Evolutionary conservation across 2,329 filamentous ascomycete species (phyloP).

Genomic region (Lachnellula suecica): DNA sequence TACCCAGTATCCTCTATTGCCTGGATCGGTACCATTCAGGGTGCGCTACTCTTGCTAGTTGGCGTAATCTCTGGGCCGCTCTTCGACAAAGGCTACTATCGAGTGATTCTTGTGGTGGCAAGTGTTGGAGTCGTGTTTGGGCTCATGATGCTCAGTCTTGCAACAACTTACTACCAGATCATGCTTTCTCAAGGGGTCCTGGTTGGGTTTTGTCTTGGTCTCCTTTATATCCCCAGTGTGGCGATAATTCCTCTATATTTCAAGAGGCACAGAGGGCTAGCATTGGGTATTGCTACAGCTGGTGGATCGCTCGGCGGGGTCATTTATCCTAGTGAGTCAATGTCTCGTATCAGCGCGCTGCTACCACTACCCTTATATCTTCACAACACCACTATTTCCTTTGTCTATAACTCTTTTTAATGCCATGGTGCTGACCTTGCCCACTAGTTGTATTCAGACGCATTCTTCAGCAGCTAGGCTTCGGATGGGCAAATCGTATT

Average conservation of each 20-base stretch:
- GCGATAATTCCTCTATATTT: slow-evolving; percentile 45
- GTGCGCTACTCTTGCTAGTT: slow-evolving; percentile 46
- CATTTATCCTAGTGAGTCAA: slow-evolving; percentile 58
- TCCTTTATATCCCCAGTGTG: slow-evolving; percentile 15
- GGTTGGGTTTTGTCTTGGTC: slow-evolving; percentile 40
- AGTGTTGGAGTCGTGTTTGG: slow-evolving; percentile 39
- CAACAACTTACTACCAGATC: slow-evolving; percentile 49
- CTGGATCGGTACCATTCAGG: slow-evolving; percentile 58
- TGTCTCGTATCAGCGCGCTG: too few relatives aligned
- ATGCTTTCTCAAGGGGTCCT: slow-evolving; percentile 52
- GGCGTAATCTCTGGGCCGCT: slow-evolving; percentile 60
- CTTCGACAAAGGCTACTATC: slow-evolving; percentile 48
- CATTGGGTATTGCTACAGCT: slow-evolving; percentile 42
- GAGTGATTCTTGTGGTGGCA: slow-evolving; percentile 18
- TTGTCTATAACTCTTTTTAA: not conserved
- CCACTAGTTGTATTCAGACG: slow-evolving; percentile 36
- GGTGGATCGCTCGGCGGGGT: slow-evolving; percentile 47
- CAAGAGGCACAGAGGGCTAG: slow-evolving; percentile 40
- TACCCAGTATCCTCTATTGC: slow-evolving; percentile 52
- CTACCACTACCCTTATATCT: too few relatives aligned
- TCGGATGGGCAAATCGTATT: slow-evolving; percentile 54
- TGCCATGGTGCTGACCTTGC: not conserved
- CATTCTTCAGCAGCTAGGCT: slow-evolving; percentile 37
- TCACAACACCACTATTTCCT: not conserved
- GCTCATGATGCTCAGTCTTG: slow-evolving; percentile 25